Evolutionary conservation across 345 rosid species (phyloP), one percentile per base, ranked within the genome.

Genomic region (Ailanthus altissimus): DNA sequence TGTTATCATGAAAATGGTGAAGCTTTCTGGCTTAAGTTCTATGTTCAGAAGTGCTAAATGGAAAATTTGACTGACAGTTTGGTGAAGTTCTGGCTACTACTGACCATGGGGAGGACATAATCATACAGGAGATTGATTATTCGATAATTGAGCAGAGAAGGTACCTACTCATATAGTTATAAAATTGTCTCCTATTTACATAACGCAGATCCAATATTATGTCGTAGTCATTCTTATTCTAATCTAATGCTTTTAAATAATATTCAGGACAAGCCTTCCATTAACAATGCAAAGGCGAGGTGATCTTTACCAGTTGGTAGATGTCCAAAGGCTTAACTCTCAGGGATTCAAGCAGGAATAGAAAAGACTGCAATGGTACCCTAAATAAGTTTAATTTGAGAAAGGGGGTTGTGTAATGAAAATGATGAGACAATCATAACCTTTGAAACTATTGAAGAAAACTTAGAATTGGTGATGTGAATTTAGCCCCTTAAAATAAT

Each of bases 61-160:
- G 15, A 49, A 23, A 8, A 49, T 21, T n/a, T 74, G 54, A 53
- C n/a, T 75, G 77, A 74, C 89, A 93, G 98, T 93, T 92, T 77
- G 99, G 99, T 66, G 95, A 96, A 88, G 89, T 96, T 70, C 58
- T 96, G 70, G 98, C 97, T 0, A 91, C 94, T 12, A 90, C 97
- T 5, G 98, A 89, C 79, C 97, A 92, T 60, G 88, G 88, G 4
- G 94, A 93, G 82, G 94, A 81, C 38, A 90, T 96, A 47, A 84
- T 93, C 78, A 82, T 92, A 67, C 89, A 94, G 0, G 98, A 92
- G 85, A 89, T 92, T 40, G 98, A 93, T 86, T 93, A 91, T 81
- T 91, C 98, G 1, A n/a, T 77, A 38, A 82, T 93, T 80, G 93
- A 93, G 67, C 85, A 77, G 79, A 88, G 94, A 82, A 90, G 97